Conservation (phyloP, 2,329 filamentous ascomycete genomes). For the Falciphora oryzae region DNA sequence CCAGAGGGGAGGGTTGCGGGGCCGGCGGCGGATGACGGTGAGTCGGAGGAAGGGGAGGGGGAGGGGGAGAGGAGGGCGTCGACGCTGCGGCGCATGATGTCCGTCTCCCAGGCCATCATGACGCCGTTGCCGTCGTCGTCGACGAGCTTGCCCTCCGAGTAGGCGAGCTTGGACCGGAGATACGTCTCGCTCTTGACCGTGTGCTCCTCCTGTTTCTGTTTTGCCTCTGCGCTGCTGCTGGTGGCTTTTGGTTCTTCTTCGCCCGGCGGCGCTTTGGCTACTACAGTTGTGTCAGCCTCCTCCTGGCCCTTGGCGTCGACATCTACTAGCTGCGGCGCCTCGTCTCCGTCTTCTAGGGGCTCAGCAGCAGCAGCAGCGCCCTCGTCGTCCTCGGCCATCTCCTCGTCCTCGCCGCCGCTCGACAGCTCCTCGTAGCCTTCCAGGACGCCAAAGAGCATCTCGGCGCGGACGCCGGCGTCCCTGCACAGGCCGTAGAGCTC, state of each 20-base stretch:
- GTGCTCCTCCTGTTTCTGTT: conserved; percentile 24
- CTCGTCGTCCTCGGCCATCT: conserved; percentile 39
- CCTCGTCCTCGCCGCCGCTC: conserved; percentile 45
- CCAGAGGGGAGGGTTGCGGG: conserved; percentile 32
- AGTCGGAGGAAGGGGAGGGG: conserved; percentile 10
- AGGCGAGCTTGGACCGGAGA: conserved; percentile 60
- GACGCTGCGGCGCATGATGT: conserved; percentile 77
- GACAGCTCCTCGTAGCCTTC: conserved; percentile 73
- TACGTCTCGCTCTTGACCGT: conserved; percentile 61
- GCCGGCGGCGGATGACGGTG: conserved; percentile 3
- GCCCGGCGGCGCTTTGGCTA: conserved; percentile 17
- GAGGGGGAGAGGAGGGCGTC: conserved; percentile 51
- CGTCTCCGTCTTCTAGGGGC: conserved; percentile 26
- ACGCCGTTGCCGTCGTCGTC: conserved; percentile 75
- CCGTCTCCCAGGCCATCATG: conserved; percentile 91
- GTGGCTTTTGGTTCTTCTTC: conserved; percentile 16
- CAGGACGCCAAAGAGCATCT: conserved; percentile 76
- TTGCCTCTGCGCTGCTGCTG: conserved; percentile 14
- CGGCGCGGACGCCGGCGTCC: conserved; percentile 83
- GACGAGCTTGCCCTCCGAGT: conserved; percentile 61
- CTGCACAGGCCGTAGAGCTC: conserved; percentile 78
- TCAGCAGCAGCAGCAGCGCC: conserved; percentile 6
- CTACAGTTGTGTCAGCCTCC: conserved; percentile 25
- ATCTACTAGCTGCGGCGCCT: conserved; percentile 16
- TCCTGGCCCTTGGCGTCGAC: conserved; percentile 6